Percentiles rank a stretch among this genome's conserved stretches.
phyloP scores from a whole-genome alignment of 352 stramenopile species.

The Pythium apleroticum region DNA sequence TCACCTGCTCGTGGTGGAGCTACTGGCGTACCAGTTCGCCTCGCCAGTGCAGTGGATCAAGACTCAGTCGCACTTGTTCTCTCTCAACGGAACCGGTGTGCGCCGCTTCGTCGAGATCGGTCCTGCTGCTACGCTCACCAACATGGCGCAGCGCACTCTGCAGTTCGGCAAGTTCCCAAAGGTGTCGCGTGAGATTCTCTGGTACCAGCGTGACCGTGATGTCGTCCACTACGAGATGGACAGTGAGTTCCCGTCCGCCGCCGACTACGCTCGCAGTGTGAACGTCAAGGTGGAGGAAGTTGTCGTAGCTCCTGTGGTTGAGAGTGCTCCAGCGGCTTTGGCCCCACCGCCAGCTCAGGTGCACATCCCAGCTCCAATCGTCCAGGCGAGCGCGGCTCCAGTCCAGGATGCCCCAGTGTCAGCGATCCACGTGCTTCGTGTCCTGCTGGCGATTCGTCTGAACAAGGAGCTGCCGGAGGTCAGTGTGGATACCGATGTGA shows the following conservation, averaged over 20 bases:
- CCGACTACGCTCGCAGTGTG: conserved; percentile 51
- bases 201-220: conserved; percentile 84
- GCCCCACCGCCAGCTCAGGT: conserved; percentile 30
- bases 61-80: conserved; percentile 80
- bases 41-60: conserved; percentile 90
- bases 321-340: conserved; percentile 23
- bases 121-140: conserved; percentile 75
- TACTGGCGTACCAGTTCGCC: conserved; percentile 89
- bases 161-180: conserved; percentile 63
- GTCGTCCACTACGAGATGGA: conserved; percentile 78
- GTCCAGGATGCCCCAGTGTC: conserved; percentile 62
- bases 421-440: conserved; percentile 66
- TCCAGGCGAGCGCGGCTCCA: conserved; percentile 30
- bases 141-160: conserved; percentile 81
- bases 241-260: conserved; percentile 59
- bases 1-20: conserved; percentile 79
- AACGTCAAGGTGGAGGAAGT: conserved; percentile 26
- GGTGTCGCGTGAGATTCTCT: conserved; percentile 66
- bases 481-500: conserved; percentile 69
- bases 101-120: conserved; percentile 84
- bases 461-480: conserved; percentile 78
- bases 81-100: conserved; percentile 44
- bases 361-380: conserved; percentile 26
- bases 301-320: conserved; percentile 1
- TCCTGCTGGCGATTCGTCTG: conserved; percentile 69